Base-by-base conservation (phyloP, 2,329 filamentous ascomycete genomes). In the Teratosphaeria pseudoeucalypti region DNA sequence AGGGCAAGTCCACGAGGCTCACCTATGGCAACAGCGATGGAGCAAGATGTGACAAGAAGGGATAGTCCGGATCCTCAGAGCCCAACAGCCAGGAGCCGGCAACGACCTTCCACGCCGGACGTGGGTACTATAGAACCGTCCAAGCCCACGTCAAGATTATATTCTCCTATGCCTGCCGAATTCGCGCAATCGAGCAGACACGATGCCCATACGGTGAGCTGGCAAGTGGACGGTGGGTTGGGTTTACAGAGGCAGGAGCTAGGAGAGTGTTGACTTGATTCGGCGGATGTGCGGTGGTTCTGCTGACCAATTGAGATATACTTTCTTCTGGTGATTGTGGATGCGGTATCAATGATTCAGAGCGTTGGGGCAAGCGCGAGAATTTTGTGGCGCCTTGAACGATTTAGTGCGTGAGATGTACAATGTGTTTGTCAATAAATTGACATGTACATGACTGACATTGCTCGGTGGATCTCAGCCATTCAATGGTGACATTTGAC, bases 91-190 rank as follows among this genome's bases (percentile, higher is more conserved):
- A 54, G 23, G 12, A 6, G 2, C 1, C 32, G 2, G 6, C 7
- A 14, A 9, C 19, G 23, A 26, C 9, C 19, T 23, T 23, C 52
- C n/a, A 47, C 43, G 19, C 26, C 56, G 56, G 9, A 16, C 12
- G 23, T 26, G 55, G 7, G 55, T 32, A 6, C 9, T 7, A 12
- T 39, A 29, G 10, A 57, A 47, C 54, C 54, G 23, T 34, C 60
- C 53, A 23, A 56, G 55, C 53, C 34, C 49, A 16, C 56, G 58
- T 19, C 55, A 57, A 14, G 27, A 23, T 34, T 2, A 19, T 62
- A 63, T 39, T 63, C 62, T 26, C 60, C 60, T 6, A 60, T 63
- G 57, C 57, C 57, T n/a, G 62, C 60, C 23, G 56, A 55, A 3
- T 63, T 63, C 39, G 60, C 60, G 16, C 27, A 60, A 9, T 23